Evolutionary conservation across 2,329 filamentous ascomycete species (phyloP), one percentile per base, ranked within the genome.

Genomic region (Colletotrichum aenigma): DNA sequence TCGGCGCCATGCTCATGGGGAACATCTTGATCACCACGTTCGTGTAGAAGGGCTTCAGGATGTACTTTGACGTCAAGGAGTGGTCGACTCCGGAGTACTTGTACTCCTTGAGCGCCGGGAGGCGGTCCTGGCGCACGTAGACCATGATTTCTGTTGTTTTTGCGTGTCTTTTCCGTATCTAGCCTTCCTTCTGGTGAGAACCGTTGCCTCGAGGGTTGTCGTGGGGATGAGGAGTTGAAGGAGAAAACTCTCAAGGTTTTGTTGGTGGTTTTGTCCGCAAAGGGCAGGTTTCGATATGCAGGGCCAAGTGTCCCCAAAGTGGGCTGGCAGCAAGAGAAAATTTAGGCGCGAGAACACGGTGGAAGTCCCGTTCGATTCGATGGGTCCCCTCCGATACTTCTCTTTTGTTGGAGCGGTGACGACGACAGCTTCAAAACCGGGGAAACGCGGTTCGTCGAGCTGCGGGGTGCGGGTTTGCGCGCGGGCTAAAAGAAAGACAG

Each of bases 1-100:
- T 94, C 76, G 93, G 93, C 84, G 97, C 97, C 96, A 99, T 98
- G 83, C 90, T 94, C 92, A 98, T 94, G 60, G 97, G 97, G 84
- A 99, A 98, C 86, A 93, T 94, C 78, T 96, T 93, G 88, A 99
- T 98, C 82, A 98, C 96, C 79, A 97, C 90, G 86, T 98, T 93
- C 82, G 93, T 97, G 89, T 98, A 99, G 87, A 98, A 99, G 9
- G 97, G 97, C 89, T 99, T 98, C 81, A 99, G 89, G 78, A 99
- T 91, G 88, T 98, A 98, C 85, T 94, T 95, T 78, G 96, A 98
- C 55, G 95, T 89, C 77, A 98, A 89, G 75, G 96, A 98, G 85
- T 94, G 94, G 86, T 99, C 97, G 81, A 98, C 94, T 73, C 92
- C 92, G 55, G 94, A 95, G 90, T 99, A 99, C 87, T 98, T 97